Percentiles rank a stretch among this genome's conserved stretches.
phyloP scores from a whole-genome alignment of 371 early-diverging fungal species.

The Chytridium lagenaria region DNA sequence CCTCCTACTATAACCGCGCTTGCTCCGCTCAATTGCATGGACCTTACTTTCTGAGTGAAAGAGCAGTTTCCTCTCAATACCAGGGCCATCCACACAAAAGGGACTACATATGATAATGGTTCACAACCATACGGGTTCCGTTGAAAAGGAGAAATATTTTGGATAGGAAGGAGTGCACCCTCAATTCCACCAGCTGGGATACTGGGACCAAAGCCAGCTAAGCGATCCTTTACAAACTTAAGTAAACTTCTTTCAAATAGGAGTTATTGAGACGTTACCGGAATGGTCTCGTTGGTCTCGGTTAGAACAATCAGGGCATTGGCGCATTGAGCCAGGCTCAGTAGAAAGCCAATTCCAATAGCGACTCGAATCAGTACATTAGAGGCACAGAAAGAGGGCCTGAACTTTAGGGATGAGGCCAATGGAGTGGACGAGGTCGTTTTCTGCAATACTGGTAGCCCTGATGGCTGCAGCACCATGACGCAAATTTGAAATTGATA shows the following conservation, averaged over 20 bases:
- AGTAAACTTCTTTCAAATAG: neutral
- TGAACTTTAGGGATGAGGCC: too few relatives aligned
- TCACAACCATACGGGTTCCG: neutral
- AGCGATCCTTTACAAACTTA: constrained; percentile 28
- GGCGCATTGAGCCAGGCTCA: neutral
- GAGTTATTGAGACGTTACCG: neutral
- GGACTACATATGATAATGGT: constrained; percentile 20
- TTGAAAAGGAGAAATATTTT: neutral
- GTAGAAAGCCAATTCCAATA: neutral
- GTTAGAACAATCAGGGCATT: neutral
- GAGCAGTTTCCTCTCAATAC: constrained; percentile 84
- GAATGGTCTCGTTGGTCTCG: neutral
- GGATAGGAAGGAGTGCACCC: constrained; percentile 26
- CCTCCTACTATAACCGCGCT: constrained; percentile 89
- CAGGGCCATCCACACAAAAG: constrained; percentile 73
- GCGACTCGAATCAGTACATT: too few relatives aligned
- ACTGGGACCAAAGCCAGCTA: constrained; percentile 38
- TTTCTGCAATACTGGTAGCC: neutral
- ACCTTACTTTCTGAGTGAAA: constrained; percentile 85
- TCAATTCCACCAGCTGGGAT: constrained; percentile 27
- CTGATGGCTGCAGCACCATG: neutral
- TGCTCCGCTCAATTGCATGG: constrained; percentile 87
- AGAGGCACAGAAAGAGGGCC: too few relatives aligned
- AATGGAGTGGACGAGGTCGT: neutral
- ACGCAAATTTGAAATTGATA: too few relatives aligned